Evolutionary conservation across 345 rosid genomes (phyloP).

Genomic region (Gossypium raimondii): DNA sequence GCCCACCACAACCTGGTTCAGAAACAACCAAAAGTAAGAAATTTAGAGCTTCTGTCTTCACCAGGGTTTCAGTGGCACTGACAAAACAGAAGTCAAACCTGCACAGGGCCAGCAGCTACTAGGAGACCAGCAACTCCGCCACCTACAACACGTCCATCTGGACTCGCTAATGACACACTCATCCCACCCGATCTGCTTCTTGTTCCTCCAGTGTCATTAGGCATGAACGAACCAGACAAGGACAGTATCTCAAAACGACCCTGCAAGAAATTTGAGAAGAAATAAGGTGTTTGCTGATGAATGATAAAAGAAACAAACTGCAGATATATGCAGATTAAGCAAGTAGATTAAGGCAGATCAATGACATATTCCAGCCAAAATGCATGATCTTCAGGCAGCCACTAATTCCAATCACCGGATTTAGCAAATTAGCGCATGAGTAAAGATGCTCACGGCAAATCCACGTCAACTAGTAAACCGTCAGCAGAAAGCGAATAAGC

Average conservation of each 20-base stretch:
- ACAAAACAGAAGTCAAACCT: constrained; percentile 37
- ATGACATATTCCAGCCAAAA: neutral
- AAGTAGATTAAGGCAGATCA: neutral
- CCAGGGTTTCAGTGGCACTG: neutral
- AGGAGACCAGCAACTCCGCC: constrained; percentile 93
- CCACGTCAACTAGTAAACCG: too few relatives aligned
- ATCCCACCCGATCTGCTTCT: constrained; percentile 95
- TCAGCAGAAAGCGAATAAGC: neutral
- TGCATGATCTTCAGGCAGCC: neutral
- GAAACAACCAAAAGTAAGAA: constrained; percentile 9
- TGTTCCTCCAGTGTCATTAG: constrained; percentile 73
- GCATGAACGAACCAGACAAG: constrained; percentile 96
- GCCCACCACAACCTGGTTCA: constrained; percentile 66
- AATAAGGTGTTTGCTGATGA: constrained; percentile 1
- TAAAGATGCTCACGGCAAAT: too few relatives aligned
- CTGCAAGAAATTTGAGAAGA: constrained; percentile 34
- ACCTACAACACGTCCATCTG: constrained; percentile 94
- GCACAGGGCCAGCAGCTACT: constrained; percentile 90
- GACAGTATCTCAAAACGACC: constrained; percentile 97
- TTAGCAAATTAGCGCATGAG: neutral
- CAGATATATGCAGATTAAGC: neutral
- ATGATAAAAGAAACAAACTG: constrained; percentile 1
- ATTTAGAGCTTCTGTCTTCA: neutral
- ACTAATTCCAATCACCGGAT: neutral
- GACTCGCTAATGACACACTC: constrained; percentile 90